phyloP scores from a whole-genome alignment of 1,139 yeast genomes.

The Saccharomyces hybrid region DNA sequence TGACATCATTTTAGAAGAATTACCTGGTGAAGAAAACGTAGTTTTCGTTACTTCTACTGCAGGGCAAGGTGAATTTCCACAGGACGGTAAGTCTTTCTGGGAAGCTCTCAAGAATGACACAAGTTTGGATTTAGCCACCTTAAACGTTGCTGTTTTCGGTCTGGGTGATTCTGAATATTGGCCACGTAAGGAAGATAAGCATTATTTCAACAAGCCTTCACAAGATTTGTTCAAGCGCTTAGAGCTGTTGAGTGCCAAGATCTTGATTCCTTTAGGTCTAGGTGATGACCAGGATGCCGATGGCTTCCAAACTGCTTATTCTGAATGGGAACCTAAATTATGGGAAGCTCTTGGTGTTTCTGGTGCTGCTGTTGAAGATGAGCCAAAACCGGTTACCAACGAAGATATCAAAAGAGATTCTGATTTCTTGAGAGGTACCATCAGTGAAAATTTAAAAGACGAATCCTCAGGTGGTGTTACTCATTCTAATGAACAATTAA shows the following conservation, averaged over 20 bases:
- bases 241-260: constrained; percentile 63
- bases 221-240: constrained; percentile 62
- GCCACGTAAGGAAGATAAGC: constrained; percentile 95
- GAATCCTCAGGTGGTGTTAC: constrained; percentile 83
- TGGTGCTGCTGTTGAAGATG: constrained; percentile 75
- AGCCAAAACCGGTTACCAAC: constrained; percentile 90
- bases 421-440: constrained; percentile 85
- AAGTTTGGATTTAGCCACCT: constrained; percentile 64
- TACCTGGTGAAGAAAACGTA: constrained; percentile 73
- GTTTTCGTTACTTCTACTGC: constrained; percentile 83
- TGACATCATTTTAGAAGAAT: constrained; percentile 72
- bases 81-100: constrained; percentile 89
- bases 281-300: constrained; percentile 98
- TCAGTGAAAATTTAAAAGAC: constrained; percentile 78
- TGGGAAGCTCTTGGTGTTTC: constrained; percentile 92
- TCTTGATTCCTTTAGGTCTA: constrained; percentile 66
- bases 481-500: constrained; percentile 89
- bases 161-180: constrained; percentile 92
- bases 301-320: constrained; percentile 84
- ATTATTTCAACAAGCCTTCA: constrained; percentile 89
- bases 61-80: constrained; percentile 97
- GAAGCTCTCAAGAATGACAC: constrained; percentile 64
- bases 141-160: constrained; percentile 75
- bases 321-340: constrained; percentile 73
- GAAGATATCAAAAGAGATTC: constrained; percentile 91